Percentiles rank a stretch among this genome's conserved stretches.
Conservation (phyloP, 257 asterid species). For the Mitragyna speciosa region DNA sequence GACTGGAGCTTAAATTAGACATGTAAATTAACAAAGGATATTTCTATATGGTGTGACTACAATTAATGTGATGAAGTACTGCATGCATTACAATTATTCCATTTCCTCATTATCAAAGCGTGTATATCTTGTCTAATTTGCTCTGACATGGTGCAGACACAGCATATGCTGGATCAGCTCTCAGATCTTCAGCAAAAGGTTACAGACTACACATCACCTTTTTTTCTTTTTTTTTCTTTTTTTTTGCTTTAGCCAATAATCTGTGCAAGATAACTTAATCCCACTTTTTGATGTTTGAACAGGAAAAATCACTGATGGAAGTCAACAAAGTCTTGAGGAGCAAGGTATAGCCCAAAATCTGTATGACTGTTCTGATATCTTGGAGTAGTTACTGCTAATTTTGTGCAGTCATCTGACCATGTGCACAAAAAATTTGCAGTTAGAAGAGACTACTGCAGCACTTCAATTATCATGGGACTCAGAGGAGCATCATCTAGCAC, state of each 20-base stretch:
- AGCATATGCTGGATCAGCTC: slow-evolving; percentile 34
- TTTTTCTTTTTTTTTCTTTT: too few species aligned
- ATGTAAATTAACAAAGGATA: too few species aligned
- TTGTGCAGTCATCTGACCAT: not conserved
- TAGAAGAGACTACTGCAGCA: slow-evolving; percentile 32
- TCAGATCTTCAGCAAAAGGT: slow-evolving; percentile 45
- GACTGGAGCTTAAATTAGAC: not conserved
- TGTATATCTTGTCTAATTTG: not conserved
- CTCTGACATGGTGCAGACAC: slow-evolving; percentile 32
- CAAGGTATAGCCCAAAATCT: slow-evolving; percentile 27
- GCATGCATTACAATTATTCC: not conserved
- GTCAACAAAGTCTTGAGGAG: slow-evolving; percentile 30
- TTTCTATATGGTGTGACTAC: too few species aligned
- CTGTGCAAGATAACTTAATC: not conserved
- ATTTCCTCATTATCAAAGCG: not conserved
- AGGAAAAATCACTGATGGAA: slow-evolving; percentile 38
- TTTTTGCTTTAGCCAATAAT: not conserved
- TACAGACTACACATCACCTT: not conserved
- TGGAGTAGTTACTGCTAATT: not conserved
- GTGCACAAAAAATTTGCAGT: slow-evolving; percentile 14
- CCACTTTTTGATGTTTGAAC: not conserved
- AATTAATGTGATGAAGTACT: not conserved
- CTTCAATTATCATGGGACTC: slow-evolving; percentile 25
- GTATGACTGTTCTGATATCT: not conserved
- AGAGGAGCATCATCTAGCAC: slow-evolving; percentile 17